Conservation (phyloP, 2,329 filamentous ascomycete genomes). For the Lanzia echinophila region DNA sequence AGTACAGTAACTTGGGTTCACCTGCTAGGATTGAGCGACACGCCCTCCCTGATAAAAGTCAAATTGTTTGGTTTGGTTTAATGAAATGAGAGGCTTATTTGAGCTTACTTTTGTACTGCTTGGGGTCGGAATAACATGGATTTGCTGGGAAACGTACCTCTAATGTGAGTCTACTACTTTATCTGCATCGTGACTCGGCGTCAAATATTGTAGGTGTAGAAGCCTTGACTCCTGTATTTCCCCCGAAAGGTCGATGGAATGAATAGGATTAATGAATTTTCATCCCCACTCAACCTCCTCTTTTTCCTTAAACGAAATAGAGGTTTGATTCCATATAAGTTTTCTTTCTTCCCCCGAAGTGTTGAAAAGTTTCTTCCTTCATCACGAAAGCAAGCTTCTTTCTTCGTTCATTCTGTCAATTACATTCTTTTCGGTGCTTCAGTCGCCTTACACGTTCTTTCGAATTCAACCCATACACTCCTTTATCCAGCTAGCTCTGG, state of each 20-base stretch:
- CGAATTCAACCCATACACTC: constrained; percentile 1
- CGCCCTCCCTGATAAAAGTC: too few relatives aligned
- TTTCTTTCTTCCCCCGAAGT: background rate
- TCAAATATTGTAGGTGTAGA: too few relatives aligned
- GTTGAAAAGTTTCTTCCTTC: background rate
- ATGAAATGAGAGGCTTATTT: too few relatives aligned
- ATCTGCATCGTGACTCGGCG: too few relatives aligned
- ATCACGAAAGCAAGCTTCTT: constrained; percentile 4
- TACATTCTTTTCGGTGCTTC: constrained; percentile 2
- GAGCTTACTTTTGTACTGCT: too few relatives aligned
- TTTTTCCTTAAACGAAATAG: background rate
- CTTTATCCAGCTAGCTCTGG: constrained; percentile 11
- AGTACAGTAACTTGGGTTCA: too few relatives aligned
- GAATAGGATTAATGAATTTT: background rate
- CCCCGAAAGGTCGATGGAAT: background rate
- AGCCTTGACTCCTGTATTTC: too few relatives aligned
- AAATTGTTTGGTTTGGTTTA: too few relatives aligned
- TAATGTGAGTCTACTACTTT: too few relatives aligned
- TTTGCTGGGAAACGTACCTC: too few relatives aligned
- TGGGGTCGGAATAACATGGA: too few relatives aligned
- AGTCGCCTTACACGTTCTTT: constrained; percentile 11
- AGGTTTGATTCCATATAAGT: constrained; percentile 1
- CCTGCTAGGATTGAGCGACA: too few relatives aligned
- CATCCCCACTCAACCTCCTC: background rate
- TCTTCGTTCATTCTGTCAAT: background rate